These are phyloP conservation scores for Tricholoma furcatifolium DNA, from an alignment of 768 basidiomycete species.

Conservation along the genomic window DNA sequence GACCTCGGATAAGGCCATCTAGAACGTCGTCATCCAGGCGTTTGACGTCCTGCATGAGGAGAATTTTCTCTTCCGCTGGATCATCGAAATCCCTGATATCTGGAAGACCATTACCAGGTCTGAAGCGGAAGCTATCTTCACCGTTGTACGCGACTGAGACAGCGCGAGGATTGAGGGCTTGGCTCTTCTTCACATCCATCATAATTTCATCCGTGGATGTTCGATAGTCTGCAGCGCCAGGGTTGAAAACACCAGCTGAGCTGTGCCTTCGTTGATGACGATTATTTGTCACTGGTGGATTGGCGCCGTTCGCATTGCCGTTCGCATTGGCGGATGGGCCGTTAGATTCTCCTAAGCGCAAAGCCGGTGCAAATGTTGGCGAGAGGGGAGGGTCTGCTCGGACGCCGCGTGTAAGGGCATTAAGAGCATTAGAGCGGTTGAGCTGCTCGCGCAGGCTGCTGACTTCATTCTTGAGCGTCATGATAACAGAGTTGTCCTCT, in stretches of 20 bases:
- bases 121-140: conserved; percentile 71
- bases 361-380: conserved; percentile 81
- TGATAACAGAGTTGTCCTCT: conserved; percentile 86
- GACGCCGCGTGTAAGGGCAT: conserved; percentile 73
- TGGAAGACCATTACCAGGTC: conserved; percentile 57
- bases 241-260: conserved; percentile 74
- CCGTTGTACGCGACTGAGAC: conserved; percentile 88
- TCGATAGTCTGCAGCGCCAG: conserved; percentile 60
- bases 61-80: conserved; percentile 92
- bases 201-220: conserved; percentile 79
- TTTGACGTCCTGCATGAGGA: conserved; percentile 87
- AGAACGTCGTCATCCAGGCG: conserved; percentile 92
- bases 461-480: conserved; percentile 90
- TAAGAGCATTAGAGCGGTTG: conserved; percentile 92
- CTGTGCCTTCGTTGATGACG: conserved; percentile 85
- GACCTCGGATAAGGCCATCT: conserved; percentile 81
- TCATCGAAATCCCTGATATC: conserved; percentile 81
- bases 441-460: conserved; percentile 92
- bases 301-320: conserved; percentile 26
- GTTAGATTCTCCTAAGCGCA: conserved; percentile 55
- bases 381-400: conserved; percentile 74
- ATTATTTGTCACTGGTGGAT: conserved; percentile 26
- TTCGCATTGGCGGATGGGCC: conserved; percentile 33
- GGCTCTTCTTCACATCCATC: conserved; percentile 68
- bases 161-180: conserved; percentile 74